Evolutionary conservation across 495 filamentous ascomycete genomes (phyloP).

Genomic region (Extremus antarcticus): DNA sequence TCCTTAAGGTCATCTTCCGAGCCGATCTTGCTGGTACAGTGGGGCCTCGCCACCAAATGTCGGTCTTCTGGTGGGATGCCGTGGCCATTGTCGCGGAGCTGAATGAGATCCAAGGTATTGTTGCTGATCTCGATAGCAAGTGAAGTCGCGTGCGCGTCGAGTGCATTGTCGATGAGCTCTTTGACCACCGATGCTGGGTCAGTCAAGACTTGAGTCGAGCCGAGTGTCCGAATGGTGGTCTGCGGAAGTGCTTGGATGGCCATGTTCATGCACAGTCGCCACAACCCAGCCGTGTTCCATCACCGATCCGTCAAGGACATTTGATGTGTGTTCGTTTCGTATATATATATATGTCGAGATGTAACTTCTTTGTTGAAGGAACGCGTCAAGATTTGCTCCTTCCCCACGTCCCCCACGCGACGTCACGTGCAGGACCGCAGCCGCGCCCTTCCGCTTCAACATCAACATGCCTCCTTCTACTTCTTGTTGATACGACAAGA

Average conservation of each 20-base stretch:
- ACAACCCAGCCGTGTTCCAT: background rate
- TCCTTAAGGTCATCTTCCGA: conserved; percentile 57
- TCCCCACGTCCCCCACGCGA: background rate
- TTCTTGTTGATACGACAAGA: background rate
- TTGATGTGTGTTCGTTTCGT: no score
- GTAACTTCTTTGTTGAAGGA: no score
- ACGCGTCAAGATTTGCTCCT: background rate
- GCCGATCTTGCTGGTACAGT: conserved; percentile 79
- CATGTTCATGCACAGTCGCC: conserved; percentile 36
- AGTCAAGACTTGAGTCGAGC: conserved; percentile 61
- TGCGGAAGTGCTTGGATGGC: conserved; percentile 58
- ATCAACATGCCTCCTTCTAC: background rate
- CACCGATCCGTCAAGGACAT: no score
- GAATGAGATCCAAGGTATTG: conserved; percentile 67
- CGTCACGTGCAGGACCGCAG: no score
- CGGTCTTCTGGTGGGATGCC: conserved; percentile 67
- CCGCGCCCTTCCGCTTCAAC: no score
- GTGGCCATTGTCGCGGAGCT: conserved; percentile 79
- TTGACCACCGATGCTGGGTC: conserved; percentile 68
- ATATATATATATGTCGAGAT: no score
- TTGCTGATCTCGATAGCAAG: conserved; percentile 61
- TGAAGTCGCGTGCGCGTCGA: conserved; percentile 68
- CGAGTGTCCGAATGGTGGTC: conserved; percentile 53
- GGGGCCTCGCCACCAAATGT: conserved; percentile 50
- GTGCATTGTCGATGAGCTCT: conserved; percentile 83